Conservation (phyloP, 2,329 filamentous ascomycete genomes). For the Penicillium vulpinum region DNA sequence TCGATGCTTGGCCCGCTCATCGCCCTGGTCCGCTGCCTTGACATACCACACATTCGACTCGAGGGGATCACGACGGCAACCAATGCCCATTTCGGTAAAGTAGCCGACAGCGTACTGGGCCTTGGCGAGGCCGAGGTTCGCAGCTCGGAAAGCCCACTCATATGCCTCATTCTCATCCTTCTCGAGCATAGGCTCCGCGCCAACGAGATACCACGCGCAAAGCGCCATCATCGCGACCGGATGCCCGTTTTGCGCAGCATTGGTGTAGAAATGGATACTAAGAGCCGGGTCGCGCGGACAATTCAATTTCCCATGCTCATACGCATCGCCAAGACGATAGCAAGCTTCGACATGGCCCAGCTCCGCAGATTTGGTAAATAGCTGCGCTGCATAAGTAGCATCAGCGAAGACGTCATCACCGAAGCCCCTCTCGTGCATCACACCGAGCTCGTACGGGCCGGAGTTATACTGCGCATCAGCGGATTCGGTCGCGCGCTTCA, state of each 20-base stretch:
- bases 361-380: conserved; percentile 93
- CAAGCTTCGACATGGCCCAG: conserved; percentile 84
- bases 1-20: conserved; percentile 83
- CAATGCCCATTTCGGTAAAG: conserved; percentile 98
- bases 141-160: conserved; percentile 88
- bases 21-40: conserved; percentile 86
- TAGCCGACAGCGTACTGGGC: conserved; percentile 96
- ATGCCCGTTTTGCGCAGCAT: conserved; percentile 80
- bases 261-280: conserved; percentile 96
- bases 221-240: conserved; percentile 94
- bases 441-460: conserved; percentile 85
- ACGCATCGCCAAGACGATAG: conserved; percentile 89
- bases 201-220: conserved; percentile 98
- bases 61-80: conserved; percentile 87
- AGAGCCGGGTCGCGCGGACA: conserved; percentile 90
- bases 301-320: conserved; percentile 84
- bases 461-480: conserved; percentile 90
- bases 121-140: conserved; percentile 65
- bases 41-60: conserved; percentile 99
- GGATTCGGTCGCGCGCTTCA: conserved; percentile 87
- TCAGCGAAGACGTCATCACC: conserved; percentile 94
- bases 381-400: conserved; percentile 82
- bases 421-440: conserved; percentile 88
- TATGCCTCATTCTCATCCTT: conserved; percentile 96
- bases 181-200: conserved; percentile 85